Percentiles rank a stretch among this genome's conserved stretches.
Evolutionary conservation across 140 eudicot genomes (phyloP).

Genomic region (Stevia rebaudiana): DNA sequence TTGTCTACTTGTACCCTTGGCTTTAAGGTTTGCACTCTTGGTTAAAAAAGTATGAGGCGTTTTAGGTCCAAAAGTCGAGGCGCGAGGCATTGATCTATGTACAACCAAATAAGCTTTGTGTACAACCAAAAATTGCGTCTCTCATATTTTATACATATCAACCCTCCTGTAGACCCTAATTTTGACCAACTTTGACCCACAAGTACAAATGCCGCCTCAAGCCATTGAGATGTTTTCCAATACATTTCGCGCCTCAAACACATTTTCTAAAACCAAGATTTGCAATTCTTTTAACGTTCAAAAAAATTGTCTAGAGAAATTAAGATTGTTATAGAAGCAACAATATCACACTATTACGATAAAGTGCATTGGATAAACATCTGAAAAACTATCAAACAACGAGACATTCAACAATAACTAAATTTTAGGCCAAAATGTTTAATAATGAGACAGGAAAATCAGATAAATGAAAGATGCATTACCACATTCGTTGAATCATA

Average conservation of each 20-base stretch:
- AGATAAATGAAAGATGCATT: constrained; percentile 22
- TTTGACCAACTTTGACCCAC: background rate
- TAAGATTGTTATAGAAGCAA: background rate
- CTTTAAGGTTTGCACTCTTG: background rate
- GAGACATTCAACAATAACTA: background rate
- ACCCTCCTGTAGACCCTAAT: background rate
- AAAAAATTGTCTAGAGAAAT: background rate
- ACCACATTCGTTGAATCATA: constrained; percentile 93
- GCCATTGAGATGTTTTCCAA: background rate
- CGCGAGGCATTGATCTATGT: too few relatives aligned
- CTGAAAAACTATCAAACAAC: background rate
- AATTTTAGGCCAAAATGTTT: background rate
- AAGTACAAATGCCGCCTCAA: background rate
- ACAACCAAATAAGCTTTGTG: background rate
- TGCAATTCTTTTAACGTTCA: background rate
- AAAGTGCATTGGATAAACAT: background rate
- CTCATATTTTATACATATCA: background rate
- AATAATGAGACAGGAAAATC: constrained; percentile 3
- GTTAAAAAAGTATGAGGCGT: background rate
- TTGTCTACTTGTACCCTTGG: background rate
- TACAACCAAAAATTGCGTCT: background rate
- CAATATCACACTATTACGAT: background rate
- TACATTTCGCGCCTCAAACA: background rate
- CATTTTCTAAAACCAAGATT: background rate
- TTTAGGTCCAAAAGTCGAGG: too few relatives aligned